Conservation (phyloP, 192 early-diverging fungal genomes). For the Linnemannia zychae region DNA sequence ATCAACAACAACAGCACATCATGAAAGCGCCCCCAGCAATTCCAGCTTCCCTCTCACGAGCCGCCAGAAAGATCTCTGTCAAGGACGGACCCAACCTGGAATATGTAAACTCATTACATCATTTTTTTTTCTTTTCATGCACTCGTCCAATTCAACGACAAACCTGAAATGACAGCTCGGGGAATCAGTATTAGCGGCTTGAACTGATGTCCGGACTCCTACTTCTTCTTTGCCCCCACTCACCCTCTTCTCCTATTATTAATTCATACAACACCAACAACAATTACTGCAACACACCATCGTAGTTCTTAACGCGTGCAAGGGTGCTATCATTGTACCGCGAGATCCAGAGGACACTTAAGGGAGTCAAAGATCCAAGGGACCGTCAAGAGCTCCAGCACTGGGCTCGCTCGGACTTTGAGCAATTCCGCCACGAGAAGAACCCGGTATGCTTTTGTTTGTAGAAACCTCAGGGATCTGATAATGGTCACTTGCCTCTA, state of each 20-base stretch:
- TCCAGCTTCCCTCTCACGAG: conserved; percentile 42
- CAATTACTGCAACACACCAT: no score
- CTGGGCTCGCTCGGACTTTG: conserved; percentile 55
- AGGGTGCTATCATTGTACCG: conserved; percentile 46
- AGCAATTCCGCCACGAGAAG: conserved; percentile 46
- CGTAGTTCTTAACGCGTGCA: conserved; percentile 52
- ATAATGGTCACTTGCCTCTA: not conserved
- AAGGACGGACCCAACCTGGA: conserved; percentile 54
- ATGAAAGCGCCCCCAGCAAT: conserved; percentile 40
- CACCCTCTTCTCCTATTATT: not conserved
- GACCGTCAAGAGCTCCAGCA: conserved; percentile 45
- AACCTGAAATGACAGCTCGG: not conserved
- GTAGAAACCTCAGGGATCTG: not conserved
- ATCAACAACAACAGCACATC: not conserved
- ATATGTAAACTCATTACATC: conserved; percentile 22
- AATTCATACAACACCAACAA: not conserved
- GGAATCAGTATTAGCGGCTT: not conserved
- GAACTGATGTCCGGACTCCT: not conserved
- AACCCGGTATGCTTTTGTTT: conserved; percentile 30
- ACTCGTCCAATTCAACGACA: not conserved
- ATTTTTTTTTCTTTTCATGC: not conserved
- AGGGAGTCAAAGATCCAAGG: conserved; percentile 34
- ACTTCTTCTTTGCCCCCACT: not conserved
- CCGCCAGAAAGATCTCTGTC: conserved; percentile 18
- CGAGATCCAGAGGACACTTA: conserved; percentile 46